Conservation (phyloP, 2,329 filamentous ascomycete species). For the Lachnellula hyalina region DNA sequence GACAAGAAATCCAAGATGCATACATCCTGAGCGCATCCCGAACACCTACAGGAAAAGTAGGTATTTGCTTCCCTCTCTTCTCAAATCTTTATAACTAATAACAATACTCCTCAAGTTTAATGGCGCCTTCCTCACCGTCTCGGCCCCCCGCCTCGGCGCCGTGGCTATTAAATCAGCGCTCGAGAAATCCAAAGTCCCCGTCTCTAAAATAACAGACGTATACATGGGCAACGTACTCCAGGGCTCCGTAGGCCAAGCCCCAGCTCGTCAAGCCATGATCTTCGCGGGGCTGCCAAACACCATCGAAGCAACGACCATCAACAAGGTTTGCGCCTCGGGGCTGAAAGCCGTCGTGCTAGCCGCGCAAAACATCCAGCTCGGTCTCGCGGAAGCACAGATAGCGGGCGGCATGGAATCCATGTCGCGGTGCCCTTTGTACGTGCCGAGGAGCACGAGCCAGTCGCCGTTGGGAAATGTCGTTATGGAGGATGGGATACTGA, state of each 20-base stretch:
- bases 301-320: constrained; percentile 86
- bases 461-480: constrained; percentile 83
- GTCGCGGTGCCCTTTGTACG: constrained; percentile 87
- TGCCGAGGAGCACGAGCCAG: constrained; percentile 73
- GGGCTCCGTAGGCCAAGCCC: constrained; percentile 78
- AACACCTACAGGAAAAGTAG: constrained; percentile 84
- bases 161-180: constrained; percentile 88
- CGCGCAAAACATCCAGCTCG: constrained; percentile 90
- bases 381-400: constrained; percentile 79
- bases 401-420: constrained; percentile 99
- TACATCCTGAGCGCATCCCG: constrained; percentile 89
- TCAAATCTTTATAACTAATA: background rate
- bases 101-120: constrained; percentile 65
- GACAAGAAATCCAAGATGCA: constrained; percentile 75
- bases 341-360: constrained; percentile 88
- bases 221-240: constrained; percentile 97
- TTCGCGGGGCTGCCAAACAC: constrained; percentile 79
- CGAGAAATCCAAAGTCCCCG: constrained; percentile 76
- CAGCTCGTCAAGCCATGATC: constrained; percentile 83
- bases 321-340: constrained; percentile 96
- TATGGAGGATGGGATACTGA: constrained; percentile 86
- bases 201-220: constrained; percentile 78
- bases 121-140: constrained; percentile 76
- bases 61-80: background rate
- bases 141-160: constrained; percentile 84